These are phyloP conservation scores for Trametes cubensis DNA, from an alignment of 768 basidiomycete species.

Conservation along the genomic window DNA sequence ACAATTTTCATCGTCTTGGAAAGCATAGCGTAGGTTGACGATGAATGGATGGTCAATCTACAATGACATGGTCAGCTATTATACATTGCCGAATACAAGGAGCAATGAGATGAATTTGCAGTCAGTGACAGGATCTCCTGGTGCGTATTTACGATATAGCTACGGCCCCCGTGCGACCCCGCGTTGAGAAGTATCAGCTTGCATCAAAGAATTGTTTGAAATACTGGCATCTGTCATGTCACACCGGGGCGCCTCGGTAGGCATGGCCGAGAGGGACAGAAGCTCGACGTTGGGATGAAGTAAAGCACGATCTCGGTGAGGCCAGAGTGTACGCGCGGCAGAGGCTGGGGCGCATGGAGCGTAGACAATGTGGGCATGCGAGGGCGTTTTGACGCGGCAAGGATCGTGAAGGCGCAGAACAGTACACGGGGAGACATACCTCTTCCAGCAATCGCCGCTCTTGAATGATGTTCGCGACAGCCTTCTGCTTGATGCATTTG, in stretches of 20 bases:
- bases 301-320: neutral
- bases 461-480: slow-evolving; percentile 91
- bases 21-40: slow-evolving; percentile 91
- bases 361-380: neutral
- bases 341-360: neutral
- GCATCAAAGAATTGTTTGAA: neutral
- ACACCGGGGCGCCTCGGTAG: neutral
- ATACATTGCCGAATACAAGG: neutral
- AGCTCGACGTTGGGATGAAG: too few species aligned
- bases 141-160: too few species aligned
- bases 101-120: too few species aligned
- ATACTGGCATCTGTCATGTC: slow-evolving; percentile 1
- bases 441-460: slow-evolving; percentile 92
- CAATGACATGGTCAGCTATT: neutral
- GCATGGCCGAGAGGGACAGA: neutral
- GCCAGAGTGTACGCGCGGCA: neutral
- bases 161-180: too few species aligned
- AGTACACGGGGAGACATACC: slow-evolving; percentile 43
- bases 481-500: slow-evolving; percentile 87
- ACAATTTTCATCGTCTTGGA: slow-evolving; percentile 96
- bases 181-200: too few species aligned
- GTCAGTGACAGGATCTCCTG: too few species aligned
- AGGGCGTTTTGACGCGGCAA: too few species aligned
- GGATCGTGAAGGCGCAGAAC: slow-evolving; percentile 14
- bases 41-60: slow-evolving; percentile 90